Conservation (phyloP, 768 basidiomycete genomes). For the Roridomyces roridus region DNA sequence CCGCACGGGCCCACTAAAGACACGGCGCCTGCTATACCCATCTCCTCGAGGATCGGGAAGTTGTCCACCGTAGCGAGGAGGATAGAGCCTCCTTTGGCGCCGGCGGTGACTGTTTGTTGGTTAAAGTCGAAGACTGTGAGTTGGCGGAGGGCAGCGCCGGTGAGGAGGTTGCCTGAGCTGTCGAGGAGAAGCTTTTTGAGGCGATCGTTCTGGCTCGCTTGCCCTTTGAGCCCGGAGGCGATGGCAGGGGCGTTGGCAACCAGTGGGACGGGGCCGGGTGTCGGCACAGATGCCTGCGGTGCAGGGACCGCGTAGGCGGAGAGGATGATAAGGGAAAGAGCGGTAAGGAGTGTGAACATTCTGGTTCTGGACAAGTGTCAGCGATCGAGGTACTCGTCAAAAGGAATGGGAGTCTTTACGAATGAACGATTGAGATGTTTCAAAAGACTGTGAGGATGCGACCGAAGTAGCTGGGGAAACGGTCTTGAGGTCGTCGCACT, state of each 20-base stretch:
- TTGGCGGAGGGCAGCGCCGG: neutral
- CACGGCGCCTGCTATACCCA: neutral
- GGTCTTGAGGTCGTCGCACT: too few species aligned
- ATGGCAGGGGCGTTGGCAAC: neutral
- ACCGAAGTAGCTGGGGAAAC: too few species aligned
- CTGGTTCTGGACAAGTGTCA: too few species aligned
- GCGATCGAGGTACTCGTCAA: too few species aligned
- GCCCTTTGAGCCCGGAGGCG: neutral
- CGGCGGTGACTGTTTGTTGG: conserved; percentile 1
- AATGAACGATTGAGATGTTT: too few species aligned
- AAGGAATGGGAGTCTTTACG: too few species aligned
- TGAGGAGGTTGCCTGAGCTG: conserved; percentile 13
- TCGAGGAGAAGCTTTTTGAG: conserved; percentile 31
- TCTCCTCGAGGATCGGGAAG: conserved; percentile 14
- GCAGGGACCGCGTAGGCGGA: neutral
- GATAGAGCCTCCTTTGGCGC: conserved; percentile 13
- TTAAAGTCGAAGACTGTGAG: neutral
- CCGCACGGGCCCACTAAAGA: neutral
- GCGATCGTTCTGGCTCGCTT: conserved; percentile 8
- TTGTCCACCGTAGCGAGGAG: conserved; percentile 20
- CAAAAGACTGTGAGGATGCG: too few species aligned
- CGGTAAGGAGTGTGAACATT: too few species aligned
- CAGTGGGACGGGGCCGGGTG: neutral
- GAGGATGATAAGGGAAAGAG: neutral
- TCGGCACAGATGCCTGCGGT: neutral